Base-by-base conservation (phyloP, 129 eudicot species). In the Chrysanthemum makinoi region DNA sequence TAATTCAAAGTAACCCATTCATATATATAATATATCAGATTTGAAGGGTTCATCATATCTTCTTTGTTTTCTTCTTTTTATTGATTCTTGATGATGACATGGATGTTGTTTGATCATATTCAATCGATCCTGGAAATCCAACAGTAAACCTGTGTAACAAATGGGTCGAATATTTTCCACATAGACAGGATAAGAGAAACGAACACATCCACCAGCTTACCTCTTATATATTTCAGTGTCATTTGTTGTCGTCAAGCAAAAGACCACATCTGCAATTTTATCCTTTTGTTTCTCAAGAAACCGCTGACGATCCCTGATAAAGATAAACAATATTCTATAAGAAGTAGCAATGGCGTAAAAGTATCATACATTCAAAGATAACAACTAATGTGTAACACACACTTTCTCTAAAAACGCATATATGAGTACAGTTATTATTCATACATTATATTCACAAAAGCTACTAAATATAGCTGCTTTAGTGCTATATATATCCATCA, bases 241-340 rank as follows among this genome's bases (percentile, higher is more conserved):
- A 55, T 80, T 56, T 77, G 97, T 44, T 74, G 97, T 86, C 28
- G 88, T 80, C 35, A 85, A 88, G 78, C 99, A 95, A 67, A 95
- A 95, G 69, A 95, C 92, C 28, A 95, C 88, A 19, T 89, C 97
- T 22, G 85, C 70, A 50, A 88, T 82, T 76, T 78, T 86, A 78
- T 86, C 96, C 80, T 90, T 90, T 80, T 95, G 99, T 83, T 95
- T 95, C 96, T 95, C 99, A 18, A 88, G 94, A 64, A 95, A 95
- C 50, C 99, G 19, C 97, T 86, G 16, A 95, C 99, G 80, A 97
- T 95, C 82, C 99, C 99, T 94, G 77, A 63, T 33, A 47, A 28
- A 78, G 44, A 69, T 49, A 46, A 58, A 50, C 17, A 26, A 62
- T 54, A 44, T 35, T 39, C 70, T 35, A 53, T 16, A 78, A 62